Conservation (phyloP, 208 protist genomes). For the Trypanosoma conorhini region DNA sequence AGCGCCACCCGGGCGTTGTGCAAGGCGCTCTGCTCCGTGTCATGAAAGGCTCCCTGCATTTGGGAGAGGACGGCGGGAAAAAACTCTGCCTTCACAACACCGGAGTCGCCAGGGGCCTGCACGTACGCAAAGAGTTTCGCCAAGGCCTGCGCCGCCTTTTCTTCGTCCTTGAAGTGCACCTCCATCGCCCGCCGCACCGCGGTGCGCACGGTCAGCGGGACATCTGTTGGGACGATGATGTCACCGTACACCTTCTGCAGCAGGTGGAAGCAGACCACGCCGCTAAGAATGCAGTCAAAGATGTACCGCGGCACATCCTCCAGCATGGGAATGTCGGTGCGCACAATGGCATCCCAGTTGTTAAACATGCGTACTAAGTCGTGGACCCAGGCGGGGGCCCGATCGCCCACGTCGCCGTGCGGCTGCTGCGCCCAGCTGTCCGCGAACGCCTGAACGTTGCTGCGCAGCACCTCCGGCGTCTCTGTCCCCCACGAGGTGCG, state of each 20-base stretch:
- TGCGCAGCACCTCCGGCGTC: slow-evolving; percentile 52
- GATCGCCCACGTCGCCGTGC: slow-evolving; percentile 27
- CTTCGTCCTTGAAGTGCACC: slow-evolving; percentile 70
- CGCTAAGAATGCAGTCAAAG: slow-evolving; percentile 80
- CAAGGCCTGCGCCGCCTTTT: slow-evolving; percentile 56
- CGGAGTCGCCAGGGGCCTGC: slow-evolving; percentile 36
- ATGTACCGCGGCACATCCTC: slow-evolving; percentile 80
- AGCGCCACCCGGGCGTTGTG: slow-evolving; percentile 76
- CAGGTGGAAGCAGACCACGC: slow-evolving; percentile 64
- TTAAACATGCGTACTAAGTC: slow-evolving; percentile 83
- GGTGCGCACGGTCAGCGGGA: slow-evolving; percentile 41
- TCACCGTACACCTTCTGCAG: slow-evolving; percentile 74
- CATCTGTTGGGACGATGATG: slow-evolving; percentile 44
- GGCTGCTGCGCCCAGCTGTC: slow-evolving; percentile 31
- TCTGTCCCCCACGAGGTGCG: slow-evolving; percentile 51
- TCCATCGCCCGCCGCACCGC: slow-evolving; percentile 56
- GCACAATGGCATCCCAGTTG: slow-evolving; percentile 87
- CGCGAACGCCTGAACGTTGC: slow-evolving; percentile 52
- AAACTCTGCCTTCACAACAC: slow-evolving; percentile 64
- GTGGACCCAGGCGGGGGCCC: slow-evolving; percentile 77
- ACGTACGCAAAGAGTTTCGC: slow-evolving; percentile 77
- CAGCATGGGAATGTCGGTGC: slow-evolving; percentile 69
- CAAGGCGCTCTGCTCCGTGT: slow-evolving; percentile 40
- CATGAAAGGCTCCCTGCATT: slow-evolving; percentile 78
- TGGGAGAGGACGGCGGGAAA: slow-evolving; percentile 79